Base-by-base conservation (phyloP, 2,329 filamentous ascomycete species). In the Colletotrichum eremochloae region DNA sequence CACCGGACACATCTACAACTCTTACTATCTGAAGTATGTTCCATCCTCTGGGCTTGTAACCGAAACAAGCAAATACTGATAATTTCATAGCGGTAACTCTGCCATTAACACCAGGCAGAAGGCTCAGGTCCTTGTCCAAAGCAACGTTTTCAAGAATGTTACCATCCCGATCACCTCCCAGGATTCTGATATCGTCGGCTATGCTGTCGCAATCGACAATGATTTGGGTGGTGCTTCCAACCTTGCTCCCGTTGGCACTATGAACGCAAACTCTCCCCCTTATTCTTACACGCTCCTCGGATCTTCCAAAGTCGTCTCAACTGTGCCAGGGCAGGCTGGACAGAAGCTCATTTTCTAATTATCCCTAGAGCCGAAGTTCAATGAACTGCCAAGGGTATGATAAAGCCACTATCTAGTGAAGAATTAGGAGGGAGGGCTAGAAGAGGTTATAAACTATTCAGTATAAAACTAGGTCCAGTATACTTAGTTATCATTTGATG, bases 61-160 rank as follows among this genome's bases (percentile, higher is more conserved):
- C 1, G 24, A 4, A 2, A 5, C 7, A 24, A n/a, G 20, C 3
- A 20, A 12, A 14, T 7, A 12, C 67, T 70, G 38, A 70, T 46
- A 8, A 3, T 4, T 4, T 2, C 4, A 2, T 72, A 76, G 82
- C 67, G 78, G 81, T 44, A 77, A 76, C 38, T 83, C 85, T 38
- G 87, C 84, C 44, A 86, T 90, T 81, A 88, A 89, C 81, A 85
- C 87, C 55, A 86, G 87, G 58, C 80, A 84, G 74, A 84, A 83
- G 12, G 87, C 87, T 0, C 84, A 90, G 76, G 80, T 89, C 2
- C 83, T 89, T 36, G 83, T 89, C 33, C 86, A 90, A 81, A 85
- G 84, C 53, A 86, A 86, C 68, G 77, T 74, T 12, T 79, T 79
- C 40, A 76, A 76, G 14, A 76, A 76, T 15, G 78, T 79, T 2